These are phyloP conservation scores for Amylocystis lapponica DNA, from an alignment of 768 basidiomycete genomes.

Conservation along the genomic window DNA sequence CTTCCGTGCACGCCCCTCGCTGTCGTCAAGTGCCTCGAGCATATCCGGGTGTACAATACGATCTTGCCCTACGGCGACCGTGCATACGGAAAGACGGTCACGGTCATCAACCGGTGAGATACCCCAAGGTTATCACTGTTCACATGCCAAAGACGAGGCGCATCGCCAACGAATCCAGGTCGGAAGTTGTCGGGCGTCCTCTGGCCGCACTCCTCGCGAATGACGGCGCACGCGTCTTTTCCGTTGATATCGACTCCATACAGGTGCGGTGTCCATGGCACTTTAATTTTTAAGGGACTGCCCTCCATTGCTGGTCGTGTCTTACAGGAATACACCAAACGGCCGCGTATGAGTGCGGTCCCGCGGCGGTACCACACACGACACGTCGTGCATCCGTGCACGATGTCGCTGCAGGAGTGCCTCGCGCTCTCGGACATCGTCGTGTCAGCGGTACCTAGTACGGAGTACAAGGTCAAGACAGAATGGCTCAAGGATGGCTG, in stretches of 20 bases:
- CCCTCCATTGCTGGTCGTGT: no score
- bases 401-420: constrained; percentile 69
- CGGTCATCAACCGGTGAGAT: constrained; percentile 85
- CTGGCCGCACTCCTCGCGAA: constrained; percentile 94
- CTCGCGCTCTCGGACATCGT: constrained; percentile 87
- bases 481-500: constrained; percentile 91
- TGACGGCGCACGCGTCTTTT: constrained; percentile 94
- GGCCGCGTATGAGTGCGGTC: constrained; percentile 45
- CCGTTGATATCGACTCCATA: constrained; percentile 92
- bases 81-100: constrained; percentile 88
- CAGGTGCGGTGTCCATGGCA: constrained; percentile 50
- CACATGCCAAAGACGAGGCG: no score
- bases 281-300: no score
- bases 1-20: constrained; percentile 97
- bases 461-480: constrained; percentile 85
- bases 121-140: constrained; percentile 5
- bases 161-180: constrained; percentile 40
- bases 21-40: constrained; percentile 92
- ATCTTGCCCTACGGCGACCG: constrained; percentile 92
- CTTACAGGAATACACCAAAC: constrained; percentile 87
- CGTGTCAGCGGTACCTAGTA: constrained; percentile 85
- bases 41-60: constrained; percentile 87
- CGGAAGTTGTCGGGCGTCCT: constrained; percentile 95
- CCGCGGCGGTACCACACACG: constrained; percentile 69
- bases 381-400: constrained; percentile 72